Base-by-base conservation (phyloP, 345 rosid genomes). In the Triadica sebifera region DNA sequence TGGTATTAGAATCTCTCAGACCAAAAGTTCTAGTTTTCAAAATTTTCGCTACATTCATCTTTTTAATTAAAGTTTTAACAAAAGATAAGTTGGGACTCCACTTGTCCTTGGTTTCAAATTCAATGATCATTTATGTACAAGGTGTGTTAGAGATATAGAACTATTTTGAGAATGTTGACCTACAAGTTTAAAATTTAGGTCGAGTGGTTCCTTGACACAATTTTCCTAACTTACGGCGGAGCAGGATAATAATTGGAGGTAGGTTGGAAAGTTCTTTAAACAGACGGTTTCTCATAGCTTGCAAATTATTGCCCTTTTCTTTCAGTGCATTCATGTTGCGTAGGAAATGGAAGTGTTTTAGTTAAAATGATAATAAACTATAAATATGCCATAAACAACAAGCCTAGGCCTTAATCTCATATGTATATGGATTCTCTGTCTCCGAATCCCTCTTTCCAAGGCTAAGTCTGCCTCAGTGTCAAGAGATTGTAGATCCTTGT, bases 271-370 rank as follows among this genome's bases (percentile, higher is more conserved):
- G 34, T 49, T 19, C 8, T 67, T 67, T 37, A 12, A 9, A 8
- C 10, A 19, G 51, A 37, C 2, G 34, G n/a, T 20, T 43, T 29
- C 2, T 65, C 69, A 43, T 65, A 12, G 13, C 8, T 20, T 65
- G 69, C 69, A 43, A 43, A 43, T n/a, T 16, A 38, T 1, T 41
- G 67, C 67, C 67, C 67, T 62, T 62, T 62, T 41, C 50, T 65
- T 39, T 8, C 47, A 57, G 12, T 38, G 47, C 49, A 19, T 29
- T 43, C 12, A n/a, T 43, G 69, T 17, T 16, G 12, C 47, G 0
- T 2, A 20, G 25, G 38, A 62, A 24, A 38, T 6, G 8, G 11
- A 12, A 34, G 16, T 12, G 13, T 0, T 29, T 9, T 9, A 55
- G 24, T 20, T 57, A 25, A 20, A 57, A 22, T 8, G 61, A 20